Base-by-base conservation (phyloP, 805 yeast species). In the Hanseniaspora jakobsenii region DNA sequence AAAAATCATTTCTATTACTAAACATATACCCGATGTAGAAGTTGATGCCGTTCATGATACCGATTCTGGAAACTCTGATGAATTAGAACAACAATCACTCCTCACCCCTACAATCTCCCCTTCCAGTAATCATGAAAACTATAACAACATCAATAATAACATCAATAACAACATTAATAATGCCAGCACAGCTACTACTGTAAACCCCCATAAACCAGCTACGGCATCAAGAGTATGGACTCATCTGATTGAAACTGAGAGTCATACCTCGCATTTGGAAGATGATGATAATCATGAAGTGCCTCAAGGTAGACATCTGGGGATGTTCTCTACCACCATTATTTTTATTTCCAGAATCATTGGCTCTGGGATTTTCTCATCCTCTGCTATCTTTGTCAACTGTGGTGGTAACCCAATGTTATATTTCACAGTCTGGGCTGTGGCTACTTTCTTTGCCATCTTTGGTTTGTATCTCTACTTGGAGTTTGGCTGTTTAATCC, bases 351-450 rank as follows among this genome's bases (percentile, higher is more conserved):
- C 83, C 13, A 63, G 87, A 48, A 81, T 81, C 32, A 64, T 81
- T 10, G 91, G 93, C 0, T 77, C 86, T 0, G 91, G 91, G 0
- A 80, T 81, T 7, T 78, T 81, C 63, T 78, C 86, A 6, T 79
- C 87, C 0, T 71, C 81, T 16, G 72, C 78, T 21, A 72, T 81
- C 24, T 78, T 73, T 53, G 69, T 68, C 36, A 80, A 78, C 51
- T 73, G 75, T 52, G 87, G 87, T 21, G 78, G 83, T 12, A 77
- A 81, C 8, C 73, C 78, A 2, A 60, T 67, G 17, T 53, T 78
- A 27, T 81, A 78, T 55, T 70, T 79, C 37, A 48, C 64, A 0
- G 71, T 81, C 1, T 81, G 91, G 91, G 24, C 67, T 2, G 54
- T 77, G 9, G 77, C 84, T 3, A 78, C 78, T 1, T 38, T 70